Percentiles rank a stretch among this genome's conserved stretches.
Evolutionary conservation across 2,329 filamentous ascomycete species (phyloP).

Genomic region (Fusarium sp.): DNA sequence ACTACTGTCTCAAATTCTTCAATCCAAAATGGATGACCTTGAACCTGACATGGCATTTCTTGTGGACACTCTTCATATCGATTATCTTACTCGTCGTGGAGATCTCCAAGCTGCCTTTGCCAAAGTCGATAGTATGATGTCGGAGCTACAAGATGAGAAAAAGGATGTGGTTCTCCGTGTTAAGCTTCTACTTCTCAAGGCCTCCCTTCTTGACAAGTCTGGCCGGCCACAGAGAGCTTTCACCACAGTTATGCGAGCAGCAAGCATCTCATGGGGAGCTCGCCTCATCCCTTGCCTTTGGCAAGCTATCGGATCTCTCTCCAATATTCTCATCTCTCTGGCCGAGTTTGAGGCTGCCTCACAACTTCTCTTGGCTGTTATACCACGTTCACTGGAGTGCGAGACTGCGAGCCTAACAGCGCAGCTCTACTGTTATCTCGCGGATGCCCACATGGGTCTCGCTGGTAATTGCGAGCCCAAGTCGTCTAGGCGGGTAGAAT

Average conservation of each 20-base stretch:
- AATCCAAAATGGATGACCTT: conserved; percentile 64
- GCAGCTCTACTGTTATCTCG: conserved; percentile 76
- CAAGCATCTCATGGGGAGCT: conserved; percentile 78
- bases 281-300: conserved; percentile 78
- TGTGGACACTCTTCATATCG: conserved; percentile 66
- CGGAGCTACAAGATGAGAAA: conserved; percentile 59
- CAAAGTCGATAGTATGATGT: conserved; percentile 62
- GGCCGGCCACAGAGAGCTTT: conserved; percentile 81
- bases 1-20: conserved; percentile 65
- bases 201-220: conserved; percentile 74
- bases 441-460: conserved; percentile 83
- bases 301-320: conserved; percentile 76
- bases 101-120: conserved; percentile 62
- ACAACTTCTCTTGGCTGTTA: conserved; percentile 73
- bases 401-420: conserved; percentile 73
- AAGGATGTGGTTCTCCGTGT: conserved; percentile 74
- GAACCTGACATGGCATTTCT: conserved; percentile 66
- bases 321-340: conserved; percentile 76
- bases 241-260: conserved; percentile 80
- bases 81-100: conserved; percentile 63
- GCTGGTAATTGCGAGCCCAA: conserved; percentile 67
- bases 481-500: conserved; percentile 65
- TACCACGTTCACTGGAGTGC: conserved; percentile 83
- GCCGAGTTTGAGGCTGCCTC: conserved; percentile 77
- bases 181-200: conserved; percentile 79